Evolutionary conservation across 2,329 filamentous ascomycete species (phyloP).

Genomic region (Fusarium tricinctum): DNA sequence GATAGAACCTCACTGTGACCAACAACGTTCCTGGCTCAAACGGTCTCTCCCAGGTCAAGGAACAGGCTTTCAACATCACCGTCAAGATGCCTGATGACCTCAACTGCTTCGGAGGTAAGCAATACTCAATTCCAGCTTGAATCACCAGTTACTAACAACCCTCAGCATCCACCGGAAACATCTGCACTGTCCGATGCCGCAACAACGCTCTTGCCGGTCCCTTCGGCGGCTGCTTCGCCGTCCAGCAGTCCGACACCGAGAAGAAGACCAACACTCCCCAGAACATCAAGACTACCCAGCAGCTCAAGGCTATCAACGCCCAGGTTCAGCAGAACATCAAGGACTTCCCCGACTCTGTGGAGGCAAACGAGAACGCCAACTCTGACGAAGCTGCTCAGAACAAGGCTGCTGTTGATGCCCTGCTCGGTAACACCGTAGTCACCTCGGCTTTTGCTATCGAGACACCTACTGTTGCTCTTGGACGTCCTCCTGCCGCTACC

Average conservation of each 20-base stretch:
- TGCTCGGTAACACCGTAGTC: conserved; percentile 51
- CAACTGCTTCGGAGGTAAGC: conserved; percentile 65
- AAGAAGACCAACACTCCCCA: conserved; percentile 60
- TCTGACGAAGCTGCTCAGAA: conserved; percentile 48
- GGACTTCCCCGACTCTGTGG: conserved; percentile 60
- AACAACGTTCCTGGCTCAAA: conserved; percentile 72
- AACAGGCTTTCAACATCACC: conserved; percentile 69
- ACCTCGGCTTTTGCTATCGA: conserved; percentile 52
- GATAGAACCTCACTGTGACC: conserved; percentile 61
- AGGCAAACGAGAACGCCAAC: conserved; percentile 61
- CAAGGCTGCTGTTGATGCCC: conserved; percentile 57
- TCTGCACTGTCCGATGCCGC: conserved; percentile 71
- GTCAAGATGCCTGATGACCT: conserved; percentile 66
- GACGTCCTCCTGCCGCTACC: conserved; percentile 19
- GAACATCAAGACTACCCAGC: conserved; percentile 62
- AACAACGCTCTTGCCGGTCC: conserved; percentile 70
- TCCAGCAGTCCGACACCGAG: conserved; percentile 65
- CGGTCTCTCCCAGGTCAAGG: conserved; percentile 69
- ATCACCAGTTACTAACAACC: not conserved
- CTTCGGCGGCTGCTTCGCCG: conserved; percentile 70
- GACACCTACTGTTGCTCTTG: conserved; percentile 51
- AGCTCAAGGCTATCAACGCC: conserved; percentile 59
- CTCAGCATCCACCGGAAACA: conserved; percentile 67
- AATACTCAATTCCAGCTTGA: not conserved
- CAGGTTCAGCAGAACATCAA: conserved; percentile 66